Conservation (phyloP, 495 filamentous ascomycete species). For the Oidiodendron maius region DNA sequence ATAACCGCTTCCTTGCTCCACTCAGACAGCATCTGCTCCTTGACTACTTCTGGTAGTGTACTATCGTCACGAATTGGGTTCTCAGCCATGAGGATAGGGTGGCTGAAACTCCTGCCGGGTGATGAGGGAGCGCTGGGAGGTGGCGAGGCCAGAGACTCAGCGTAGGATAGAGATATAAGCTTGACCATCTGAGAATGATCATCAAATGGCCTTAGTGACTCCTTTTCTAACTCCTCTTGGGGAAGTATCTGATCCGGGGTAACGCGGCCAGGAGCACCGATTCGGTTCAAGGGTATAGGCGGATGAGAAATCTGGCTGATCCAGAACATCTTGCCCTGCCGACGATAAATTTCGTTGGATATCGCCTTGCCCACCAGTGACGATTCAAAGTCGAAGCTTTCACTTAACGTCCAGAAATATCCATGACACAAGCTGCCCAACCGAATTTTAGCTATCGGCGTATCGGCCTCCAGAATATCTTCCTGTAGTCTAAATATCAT, state of each 20-base stretch:
- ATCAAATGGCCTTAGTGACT: conserved; percentile 61
- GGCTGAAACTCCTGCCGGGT: conserved; percentile 57
- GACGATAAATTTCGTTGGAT: conserved; percentile 65
- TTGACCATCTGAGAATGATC: conserved; percentile 61
- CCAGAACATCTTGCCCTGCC: conserved; percentile 70
- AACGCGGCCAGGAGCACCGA: conserved; percentile 29
- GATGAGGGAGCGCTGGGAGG: conserved; percentile 65
- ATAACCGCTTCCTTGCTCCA: conserved; percentile 74
- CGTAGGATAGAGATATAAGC: conserved; percentile 64
- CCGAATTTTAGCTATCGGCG: conserved; percentile 59
- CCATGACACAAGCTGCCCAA: conserved; percentile 81
- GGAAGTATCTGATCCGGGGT: conserved; percentile 36
- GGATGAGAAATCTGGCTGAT: conserved; percentile 56
- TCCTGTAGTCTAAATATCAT: conserved; percentile 87
- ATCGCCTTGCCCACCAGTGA: conserved; percentile 61
- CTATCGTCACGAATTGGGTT: conserved; percentile 1
- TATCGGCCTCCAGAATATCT: conserved; percentile 62
- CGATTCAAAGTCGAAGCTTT: conserved; percentile 71
- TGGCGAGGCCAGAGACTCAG: conserved; percentile 47
- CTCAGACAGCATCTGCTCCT: conserved; percentile 65
- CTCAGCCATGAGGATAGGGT: conserved; percentile 47
- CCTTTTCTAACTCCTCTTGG: conserved; percentile 44
- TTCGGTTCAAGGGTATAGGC: conserved; percentile 35
- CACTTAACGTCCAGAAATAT: conserved; percentile 73
- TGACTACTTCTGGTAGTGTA: conserved; percentile 46